A percentile compares a stretch with the other conserved stretches of the same genome.
These are phyloP conservation scores for Fusarium sp. DNA, from an alignment of 2,329 filamentous ascomycete species.

Conservation along the genomic window DNA sequence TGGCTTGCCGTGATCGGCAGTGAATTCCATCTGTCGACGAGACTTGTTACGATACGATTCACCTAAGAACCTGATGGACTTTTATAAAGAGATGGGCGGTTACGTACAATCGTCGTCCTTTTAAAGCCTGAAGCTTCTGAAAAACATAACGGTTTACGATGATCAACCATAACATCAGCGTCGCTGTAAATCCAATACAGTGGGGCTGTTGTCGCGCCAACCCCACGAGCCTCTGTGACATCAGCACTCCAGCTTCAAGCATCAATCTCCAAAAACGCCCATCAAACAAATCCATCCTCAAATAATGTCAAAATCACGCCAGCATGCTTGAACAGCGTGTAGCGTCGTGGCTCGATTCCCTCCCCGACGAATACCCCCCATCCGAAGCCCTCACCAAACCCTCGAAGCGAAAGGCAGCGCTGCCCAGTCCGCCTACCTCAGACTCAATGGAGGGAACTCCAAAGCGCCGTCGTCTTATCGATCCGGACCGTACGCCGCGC, in stretches of 20 bases:
- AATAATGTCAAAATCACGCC: neutral
- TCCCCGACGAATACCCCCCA: neutral
- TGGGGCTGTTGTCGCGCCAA: constrained; percentile 9
- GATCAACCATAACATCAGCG: neutral
- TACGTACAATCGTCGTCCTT: fast-evolving
- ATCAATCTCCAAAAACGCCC: neutral
- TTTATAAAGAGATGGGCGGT: fast-evolving
- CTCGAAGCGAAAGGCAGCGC: constrained; percentile 1
- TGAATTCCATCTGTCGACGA: fast-evolving
- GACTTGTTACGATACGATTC: neutral
- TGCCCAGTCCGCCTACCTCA: neutral
- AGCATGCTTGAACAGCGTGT: constrained; percentile 3
- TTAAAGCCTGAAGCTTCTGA: neutral
- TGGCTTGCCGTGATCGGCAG: neutral
- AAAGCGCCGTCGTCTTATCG: neutral
- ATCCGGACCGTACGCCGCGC: neutral
- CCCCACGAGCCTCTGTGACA: neutral
- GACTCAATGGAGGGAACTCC: neutral
- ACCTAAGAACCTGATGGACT: fast-evolving
- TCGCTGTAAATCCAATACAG: neutral
- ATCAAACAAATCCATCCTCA: neutral
- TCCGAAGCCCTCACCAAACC: neutral
- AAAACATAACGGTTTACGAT: too few relatives aligned
- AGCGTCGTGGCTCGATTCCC: neutral
- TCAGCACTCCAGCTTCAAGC: neutral